These are phyloP conservation scores for Thermoascus crustaceus DNA, from an alignment of 2,329 filamentous ascomycete species.

Conservation along the genomic window DNA sequence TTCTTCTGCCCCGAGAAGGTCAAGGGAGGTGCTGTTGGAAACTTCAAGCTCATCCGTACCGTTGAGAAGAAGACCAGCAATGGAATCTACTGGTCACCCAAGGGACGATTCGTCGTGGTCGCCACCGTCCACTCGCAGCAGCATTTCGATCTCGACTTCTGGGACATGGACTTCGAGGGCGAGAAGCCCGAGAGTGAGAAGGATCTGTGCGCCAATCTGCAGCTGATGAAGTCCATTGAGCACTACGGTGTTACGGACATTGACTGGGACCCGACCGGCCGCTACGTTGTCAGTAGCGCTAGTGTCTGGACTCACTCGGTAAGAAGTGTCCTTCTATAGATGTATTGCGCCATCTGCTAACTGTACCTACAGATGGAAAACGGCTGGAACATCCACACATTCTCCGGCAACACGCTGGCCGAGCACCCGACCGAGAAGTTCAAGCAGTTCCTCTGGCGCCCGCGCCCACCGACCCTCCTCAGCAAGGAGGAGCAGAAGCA, in stretches of 20 bases:
- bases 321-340: slow-evolving; percentile 36
- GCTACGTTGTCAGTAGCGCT: slow-evolving; percentile 88
- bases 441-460: slow-evolving; percentile 95
- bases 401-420: slow-evolving; percentile 78
- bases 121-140: slow-evolving; percentile 89
- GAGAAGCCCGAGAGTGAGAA: slow-evolving; percentile 91
- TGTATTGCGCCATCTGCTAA: not conserved
- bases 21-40: slow-evolving; percentile 72
- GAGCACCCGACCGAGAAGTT: slow-evolving; percentile 94
- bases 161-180: slow-evolving; percentile 94
- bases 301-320: slow-evolving; percentile 94
- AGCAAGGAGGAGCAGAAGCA: slow-evolving; percentile 95
- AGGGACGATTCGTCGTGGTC: slow-evolving; percentile 88
- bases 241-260: slow-evolving; percentile 98
- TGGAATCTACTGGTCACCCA: slow-evolving; percentile 97
- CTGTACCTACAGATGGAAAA: slow-evolving; percentile 74
- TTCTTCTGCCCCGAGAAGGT: slow-evolving; percentile 97
- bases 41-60: slow-evolving; percentile 93
- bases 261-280: slow-evolving; percentile 94
- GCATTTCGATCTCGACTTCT: slow-evolving; percentile 94
- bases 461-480: slow-evolving; percentile 81
- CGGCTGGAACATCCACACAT: slow-evolving; percentile 96
- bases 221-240: slow-evolving; percentile 86
- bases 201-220: slow-evolving; percentile 87
- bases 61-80: slow-evolving; percentile 99